Evolutionary conservation across 306 rosid species (phyloP), one percentile per base, ranked within the genome.

Genomic region (Citrullus amarus): DNA sequence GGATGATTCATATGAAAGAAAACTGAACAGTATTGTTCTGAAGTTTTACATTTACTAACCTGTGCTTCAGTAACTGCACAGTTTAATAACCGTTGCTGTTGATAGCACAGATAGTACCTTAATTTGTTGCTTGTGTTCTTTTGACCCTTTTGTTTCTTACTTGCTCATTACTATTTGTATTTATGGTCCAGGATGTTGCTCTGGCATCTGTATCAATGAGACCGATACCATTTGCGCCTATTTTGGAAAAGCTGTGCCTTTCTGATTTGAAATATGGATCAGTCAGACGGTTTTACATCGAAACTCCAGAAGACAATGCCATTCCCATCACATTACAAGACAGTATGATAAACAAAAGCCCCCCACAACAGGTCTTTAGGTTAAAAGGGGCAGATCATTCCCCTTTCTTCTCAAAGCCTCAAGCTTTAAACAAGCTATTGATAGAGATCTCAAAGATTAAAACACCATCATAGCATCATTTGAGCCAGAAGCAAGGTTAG

Each of bases 381-480:
- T 62, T 96, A 60, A 96, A 96, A 81, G 93, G 93, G 6, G 96
- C 98, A 2, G 98, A 96, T 84, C 99, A 96, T 84, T 89, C 98
- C 1, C 99, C 99, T 0, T 92, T 96, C 78, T 96, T 96, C 90
- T 96, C 99, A 44, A 96, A 89, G 84, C 98, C 98, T 81, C 99
- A 96, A 87, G 98, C 99, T 60, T 82, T 96, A 55, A 96, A 96
- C 90, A 96, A 91, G 86, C 83, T 96, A 46, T 78, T 96, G 83
- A 86, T 90, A 73, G 98, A 96, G 86, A 90, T 96, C 84, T 91
- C 99, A 69, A 88, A 65, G 85, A 81, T 89, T 38, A 68, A 68
- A 51, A 41, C 55, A 68, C 28, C 68, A 4, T 48, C 55, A 12
- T 56, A 74, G 78, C 50, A 76, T 73, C 25, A 17, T 32, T 73